phyloP scores from a whole-genome alignment of 352 stramenopile species.

The Pythium sp. region DNA sequence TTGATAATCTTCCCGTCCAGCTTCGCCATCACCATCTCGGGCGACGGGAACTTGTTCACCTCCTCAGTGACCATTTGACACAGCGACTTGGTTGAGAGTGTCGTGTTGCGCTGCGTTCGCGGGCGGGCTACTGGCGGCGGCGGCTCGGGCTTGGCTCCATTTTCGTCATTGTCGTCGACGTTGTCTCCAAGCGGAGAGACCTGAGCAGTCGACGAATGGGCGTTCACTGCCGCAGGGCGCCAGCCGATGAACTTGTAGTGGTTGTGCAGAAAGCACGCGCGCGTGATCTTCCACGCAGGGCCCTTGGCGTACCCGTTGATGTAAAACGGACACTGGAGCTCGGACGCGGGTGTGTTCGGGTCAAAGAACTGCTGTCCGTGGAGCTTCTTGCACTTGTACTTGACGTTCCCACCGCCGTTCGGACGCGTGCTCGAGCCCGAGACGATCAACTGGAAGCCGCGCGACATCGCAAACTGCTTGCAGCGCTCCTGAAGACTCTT shows the following conservation, averaged over 20 bases:
- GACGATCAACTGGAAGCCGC: constrained; percentile 73
- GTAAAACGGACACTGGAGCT: constrained; percentile 78
- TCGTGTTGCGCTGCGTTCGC: constrained; percentile 69
- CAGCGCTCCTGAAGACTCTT: constrained; percentile 68
- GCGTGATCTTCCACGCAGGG: constrained; percentile 70
- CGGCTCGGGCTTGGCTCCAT: background rate
- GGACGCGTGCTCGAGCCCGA: constrained; percentile 59
- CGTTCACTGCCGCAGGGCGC: constrained; percentile 21
- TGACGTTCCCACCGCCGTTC: constrained; percentile 76
- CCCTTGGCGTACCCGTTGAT: constrained; percentile 76
- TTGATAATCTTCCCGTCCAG: constrained; percentile 75
- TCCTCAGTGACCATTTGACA: constrained; percentile 75
- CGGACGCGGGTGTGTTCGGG: constrained; percentile 35
- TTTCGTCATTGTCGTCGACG: background rate
- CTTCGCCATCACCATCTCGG: constrained; percentile 58
- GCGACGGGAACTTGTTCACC: constrained; percentile 56
- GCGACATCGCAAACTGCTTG: constrained; percentile 75
- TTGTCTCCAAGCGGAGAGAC: background rate
- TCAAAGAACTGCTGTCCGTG: constrained; percentile 79
- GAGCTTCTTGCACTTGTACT: constrained; percentile 83
- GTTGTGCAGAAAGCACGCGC: constrained; percentile 75
- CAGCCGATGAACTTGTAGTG: constrained; percentile 86
- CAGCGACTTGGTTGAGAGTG: constrained; percentile 72
- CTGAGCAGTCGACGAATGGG: background rate
- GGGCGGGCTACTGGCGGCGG: background rate